Percentiles rank a stretch among this genome's conserved stretches.
These are phyloP conservation scores for Penicillium sp. DNA, from an alignment of 2,329 filamentous ascomycete species.

Conservation along the genomic window DNA sequence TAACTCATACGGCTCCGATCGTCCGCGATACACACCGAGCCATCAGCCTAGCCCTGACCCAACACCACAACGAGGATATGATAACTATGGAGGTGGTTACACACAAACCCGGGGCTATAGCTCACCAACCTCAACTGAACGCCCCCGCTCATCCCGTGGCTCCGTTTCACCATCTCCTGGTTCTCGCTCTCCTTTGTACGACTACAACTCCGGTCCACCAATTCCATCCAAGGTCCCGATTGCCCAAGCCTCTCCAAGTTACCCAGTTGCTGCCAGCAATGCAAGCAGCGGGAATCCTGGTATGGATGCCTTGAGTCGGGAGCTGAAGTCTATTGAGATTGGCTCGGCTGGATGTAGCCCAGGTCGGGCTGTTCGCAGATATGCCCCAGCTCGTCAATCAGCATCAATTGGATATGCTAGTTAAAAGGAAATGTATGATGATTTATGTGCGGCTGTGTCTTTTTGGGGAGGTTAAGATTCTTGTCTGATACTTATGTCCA, in stretches of 20 bases:
- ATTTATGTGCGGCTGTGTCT: slow-evolving; percentile 19
- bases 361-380: slow-evolving; percentile 32
- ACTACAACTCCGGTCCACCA: slow-evolving; percentile 35
- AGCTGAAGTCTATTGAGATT: slow-evolving; percentile 56
- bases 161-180: slow-evolving; percentile 33
- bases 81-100: slow-evolving; percentile 16
- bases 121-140: slow-evolving; percentile 25
- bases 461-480: slow-evolving; percentile 1
- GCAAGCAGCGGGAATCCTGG: slow-evolving; percentile 20
- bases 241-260: slow-evolving; percentile 28
- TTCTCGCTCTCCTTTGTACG: slow-evolving; percentile 33
- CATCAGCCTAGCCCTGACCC: slow-evolving; percentile 19
- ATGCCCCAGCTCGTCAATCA: slow-evolving; percentile 29
- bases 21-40: slow-evolving; percentile 17
- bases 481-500: slow-evolving; percentile 2
- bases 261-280: slow-evolving; percentile 30
- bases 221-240: slow-evolving; percentile 47
- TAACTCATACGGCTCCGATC: slow-evolving; percentile 13
- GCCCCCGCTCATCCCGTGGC: slow-evolving; percentile 25
- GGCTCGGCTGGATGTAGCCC: slow-evolving; percentile 37
- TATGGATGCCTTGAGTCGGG: slow-evolving; percentile 56
- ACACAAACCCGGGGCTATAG: slow-evolving; percentile 20
- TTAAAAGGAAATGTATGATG: slow-evolving; percentile 17
- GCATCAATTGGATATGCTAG: slow-evolving; percentile 31
- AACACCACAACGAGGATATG: slow-evolving; percentile 18